A percentile compares a stretch with the other conserved stretches of the same genome.
These are phyloP conservation scores for Pichia sp. DNA, from an alignment of 1,139 yeast species.

Conservation along the genomic window DNA sequence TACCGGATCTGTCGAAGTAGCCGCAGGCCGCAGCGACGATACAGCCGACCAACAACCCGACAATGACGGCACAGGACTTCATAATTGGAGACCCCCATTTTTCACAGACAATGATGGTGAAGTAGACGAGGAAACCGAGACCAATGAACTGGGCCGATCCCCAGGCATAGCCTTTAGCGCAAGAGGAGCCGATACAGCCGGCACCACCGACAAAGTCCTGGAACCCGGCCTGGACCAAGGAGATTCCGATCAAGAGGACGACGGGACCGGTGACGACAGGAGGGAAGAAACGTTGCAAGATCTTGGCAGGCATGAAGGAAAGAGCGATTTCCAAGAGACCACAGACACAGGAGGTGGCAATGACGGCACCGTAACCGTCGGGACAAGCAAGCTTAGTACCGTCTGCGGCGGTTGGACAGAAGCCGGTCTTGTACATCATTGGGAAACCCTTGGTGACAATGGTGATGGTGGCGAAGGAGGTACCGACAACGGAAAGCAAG, in stretches of 20 bases:
- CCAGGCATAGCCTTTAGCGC: conserved; percentile 58
- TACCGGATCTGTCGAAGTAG: conserved; percentile 55
- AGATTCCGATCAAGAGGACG: conserved; percentile 73
- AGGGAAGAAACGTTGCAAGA: conserved; percentile 72
- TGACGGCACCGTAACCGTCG: conserved; percentile 80
- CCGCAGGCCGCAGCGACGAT: conserved; percentile 90
- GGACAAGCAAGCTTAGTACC: conserved; percentile 78
- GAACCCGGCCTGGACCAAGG: conserved; percentile 65
- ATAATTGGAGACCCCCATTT: conserved; percentile 91
- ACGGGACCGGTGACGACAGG: conserved; percentile 92
- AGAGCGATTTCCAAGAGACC: conserved; percentile 66
- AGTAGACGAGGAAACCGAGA: conserved; percentile 75
- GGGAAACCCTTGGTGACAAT: conserved; percentile 75
- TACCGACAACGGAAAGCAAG: conserved; percentile 80
- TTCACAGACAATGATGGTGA: conserved; percentile 69
- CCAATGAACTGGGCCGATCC: conserved; percentile 86
- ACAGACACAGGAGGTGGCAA: conserved; percentile 77
- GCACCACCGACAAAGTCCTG: conserved; percentile 86
- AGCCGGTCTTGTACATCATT: conserved; percentile 70
- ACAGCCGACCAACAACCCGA: conserved; percentile 81
- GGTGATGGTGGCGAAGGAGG: conserved; percentile 82
- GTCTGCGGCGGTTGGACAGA: conserved; percentile 55
- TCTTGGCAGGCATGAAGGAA: conserved; percentile 70
- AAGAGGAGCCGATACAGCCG: conserved; percentile 47
- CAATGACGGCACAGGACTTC: conserved; percentile 87